phyloP scores from a whole-genome alignment of 306 rosid genomes.

The Oemleria cerasiformis region DNA sequence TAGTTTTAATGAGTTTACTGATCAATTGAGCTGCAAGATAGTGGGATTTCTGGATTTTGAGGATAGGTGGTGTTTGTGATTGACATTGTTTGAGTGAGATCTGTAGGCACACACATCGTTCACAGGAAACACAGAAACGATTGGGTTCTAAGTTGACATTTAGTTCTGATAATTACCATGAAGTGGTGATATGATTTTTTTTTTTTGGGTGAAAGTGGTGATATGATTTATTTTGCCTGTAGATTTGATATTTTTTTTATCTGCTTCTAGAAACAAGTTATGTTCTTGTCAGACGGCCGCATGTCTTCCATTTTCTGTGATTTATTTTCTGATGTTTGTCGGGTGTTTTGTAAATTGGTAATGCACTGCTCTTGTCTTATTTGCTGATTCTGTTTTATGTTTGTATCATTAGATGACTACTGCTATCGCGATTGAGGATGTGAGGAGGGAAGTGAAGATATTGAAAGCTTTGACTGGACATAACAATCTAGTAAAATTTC shows the following conservation, averaged over 20 bases:
- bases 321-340: background rate
- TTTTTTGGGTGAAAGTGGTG: background rate
- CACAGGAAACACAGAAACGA: background rate
- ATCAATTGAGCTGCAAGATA: constrained; percentile 1
- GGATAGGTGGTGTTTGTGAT: background rate
- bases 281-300: background rate
- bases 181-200: too few species aligned
- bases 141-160: background rate
- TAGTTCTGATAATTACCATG: background rate
- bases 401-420: constrained; percentile 76
- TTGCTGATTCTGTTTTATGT: constrained; percentile 16
- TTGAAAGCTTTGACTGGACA: constrained; percentile 89
- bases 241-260: background rate
- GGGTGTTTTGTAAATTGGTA: background rate
- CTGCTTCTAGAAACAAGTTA: background rate
- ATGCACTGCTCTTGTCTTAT: background rate
- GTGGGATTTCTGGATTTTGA: background rate
- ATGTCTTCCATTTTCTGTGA: background rate
- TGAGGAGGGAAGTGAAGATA: constrained; percentile 91
- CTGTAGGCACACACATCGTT: background rate
- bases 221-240: background rate
- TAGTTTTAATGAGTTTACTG: background rate
- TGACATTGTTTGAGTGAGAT: constrained; percentile 10
- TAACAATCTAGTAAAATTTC: constrained; percentile 63
- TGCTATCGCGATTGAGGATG: constrained; percentile 94